These are phyloP conservation scores for Ailanthus altissimus DNA, from an alignment of 345 rosid genomes.

Conservation along the genomic window DNA sequence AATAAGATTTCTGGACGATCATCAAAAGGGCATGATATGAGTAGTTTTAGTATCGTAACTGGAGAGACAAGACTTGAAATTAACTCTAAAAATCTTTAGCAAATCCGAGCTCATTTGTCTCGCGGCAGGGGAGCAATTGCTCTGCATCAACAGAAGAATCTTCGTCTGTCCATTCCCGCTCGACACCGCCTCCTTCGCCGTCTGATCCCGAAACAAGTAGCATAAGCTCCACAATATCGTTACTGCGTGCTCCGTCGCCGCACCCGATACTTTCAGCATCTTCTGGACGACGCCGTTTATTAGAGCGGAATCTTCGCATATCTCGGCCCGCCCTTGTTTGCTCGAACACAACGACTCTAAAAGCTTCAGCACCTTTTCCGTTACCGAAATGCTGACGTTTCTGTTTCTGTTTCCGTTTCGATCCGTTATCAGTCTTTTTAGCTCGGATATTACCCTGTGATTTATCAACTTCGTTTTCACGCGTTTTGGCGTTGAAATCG, in stretches of 20 bases:
- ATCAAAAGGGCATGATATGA: slow-evolving; percentile 89
- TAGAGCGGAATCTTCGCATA: slow-evolving; percentile 44
- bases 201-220: slow-evolving; percentile 58
- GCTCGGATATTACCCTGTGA: slow-evolving; percentile 35
- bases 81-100: slow-evolving; percentile 59
- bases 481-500: slow-evolving; percentile 54
- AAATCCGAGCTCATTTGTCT: slow-evolving; percentile 75
- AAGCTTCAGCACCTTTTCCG: slow-evolving; percentile 73
- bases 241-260: slow-evolving; percentile 85
- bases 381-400: slow-evolving; percentile 30
- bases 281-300: slow-evolving; percentile 65
- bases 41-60: slow-evolving; percentile 88
- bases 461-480: slow-evolving; percentile 46
- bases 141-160: slow-evolving; percentile 80
- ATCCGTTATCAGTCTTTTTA: slow-evolving; percentile 49
- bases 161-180: slow-evolving; percentile 70
- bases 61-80: slow-evolving; percentile 54
- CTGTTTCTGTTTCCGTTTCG: neutral
- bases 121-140: slow-evolving; percentile 69
- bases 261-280: slow-evolving; percentile 66
- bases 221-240: slow-evolving; percentile 79
- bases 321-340: slow-evolving; percentile 66
- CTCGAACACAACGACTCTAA: slow-evolving; percentile 56
- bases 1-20: neutral
- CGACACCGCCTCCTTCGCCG: slow-evolving; percentile 63